Base-by-base conservation (phyloP, 2,329 filamentous ascomycete genomes). In the Penicillium sp. region DNA sequence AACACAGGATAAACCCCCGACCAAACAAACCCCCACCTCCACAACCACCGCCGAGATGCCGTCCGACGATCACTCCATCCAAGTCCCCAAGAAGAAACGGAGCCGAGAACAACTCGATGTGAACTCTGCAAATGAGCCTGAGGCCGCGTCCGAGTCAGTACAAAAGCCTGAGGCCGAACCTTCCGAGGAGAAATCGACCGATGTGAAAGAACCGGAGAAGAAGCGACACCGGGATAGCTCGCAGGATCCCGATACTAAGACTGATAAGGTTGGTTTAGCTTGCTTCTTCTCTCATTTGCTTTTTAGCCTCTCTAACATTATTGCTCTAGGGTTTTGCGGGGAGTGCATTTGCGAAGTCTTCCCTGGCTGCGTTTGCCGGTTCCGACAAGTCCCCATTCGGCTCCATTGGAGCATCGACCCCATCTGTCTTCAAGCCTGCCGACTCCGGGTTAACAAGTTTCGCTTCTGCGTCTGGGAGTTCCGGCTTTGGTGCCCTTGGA, bases 381-480 rank as follows among this genome's bases (percentile, higher is more conserved):
- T 77, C 79, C 4, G 72, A 73, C 29, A 71, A 77, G 22, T 88
- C 85, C 3, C 82, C 82, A 0, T 87, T 87, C 61, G 80, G 81
- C 31, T 64, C 73, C 14, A 61, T 85, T 36, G 77, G 77, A 32
- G 64, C 66, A 62, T 46, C 70, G 13, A 63, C 73, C 11, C 57
- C 74, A 11, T 74, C 72, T n/a, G 65, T 70, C 18, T 71, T 71
- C 56, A 67, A 65, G 39, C 56, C 65, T 5, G 53, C 64, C 40
- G 50, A 52, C 24, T 44, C 56, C 22, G 44, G 56, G 23, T 52
- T 53, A 24, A 34, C 55, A 20, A 67, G 67, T 24, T 67, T 69
- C 48, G 66, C 61, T 35, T 49, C 59, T 18, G 56, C 61, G 1
- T 57, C 65, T 11, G 58, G 62, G 6, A 39, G 60, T 10, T 69